Evolutionary conservation across 306 rosid genomes (phyloP), one percentile per base, ranked within the genome.

Genomic region (Lathyrus aphaca): DNA sequence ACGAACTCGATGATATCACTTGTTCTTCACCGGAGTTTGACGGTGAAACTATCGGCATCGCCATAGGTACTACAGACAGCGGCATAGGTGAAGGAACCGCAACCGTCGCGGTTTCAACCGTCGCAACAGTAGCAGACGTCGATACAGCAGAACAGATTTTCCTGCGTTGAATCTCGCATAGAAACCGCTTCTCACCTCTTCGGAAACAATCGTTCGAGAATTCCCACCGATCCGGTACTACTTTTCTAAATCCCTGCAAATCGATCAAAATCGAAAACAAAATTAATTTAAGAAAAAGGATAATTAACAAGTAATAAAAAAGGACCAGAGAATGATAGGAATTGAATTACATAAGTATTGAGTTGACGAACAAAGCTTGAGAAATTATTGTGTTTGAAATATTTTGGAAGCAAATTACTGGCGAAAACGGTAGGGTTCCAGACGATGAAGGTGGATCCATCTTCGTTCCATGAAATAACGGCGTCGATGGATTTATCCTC

Each of bases 281-380:
- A 74, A 58, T 13, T 6, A 25, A 15, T 32, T 15, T 13, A 71
- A 18, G 0, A 50, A 0, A 17, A 67, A 48, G 5, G 0, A 6
- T 32, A 9, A 66, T 1, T 6, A 25, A 10, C 5, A 2, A 37
- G 25, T 14, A 10, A 18, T 12, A 7, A 0, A 5, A 42, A 55
- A 43, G 0, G 23, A 15, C 1, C 3, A 49, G 1, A 13, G 64
- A 8, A 11, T 25, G 29, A 25, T 3, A 3, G 54, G 7, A 40
- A 79, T 8, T 18, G 37, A 65, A 40, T 63, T 85, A 94, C 99
- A 53, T 94, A 94, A 64, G 99, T 94, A 73, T 94, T 94, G 69
- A 94, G 96, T 63, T 88, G 99, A 25, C 99, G 88, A 68, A 92
- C 97, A 50, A 95, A 91, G 86, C 97, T 91, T 1, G 97, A 89